Percentiles rank a stretch among this genome's conserved stretches.
Conservation (phyloP, 148 eudicot species). For the Camellia lanceoleosa region DNA sequence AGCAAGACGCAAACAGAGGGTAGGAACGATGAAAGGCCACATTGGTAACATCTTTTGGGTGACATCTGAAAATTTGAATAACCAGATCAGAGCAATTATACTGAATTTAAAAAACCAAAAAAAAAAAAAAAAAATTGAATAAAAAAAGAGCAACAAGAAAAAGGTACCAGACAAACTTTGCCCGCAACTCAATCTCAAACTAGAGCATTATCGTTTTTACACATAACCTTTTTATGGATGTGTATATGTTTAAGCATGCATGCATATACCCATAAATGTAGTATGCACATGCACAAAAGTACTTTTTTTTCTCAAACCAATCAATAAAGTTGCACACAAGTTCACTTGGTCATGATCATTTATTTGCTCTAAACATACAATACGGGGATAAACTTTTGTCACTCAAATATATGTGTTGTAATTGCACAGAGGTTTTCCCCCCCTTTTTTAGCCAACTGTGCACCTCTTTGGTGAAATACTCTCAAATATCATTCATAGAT, state of each 20-base stretch:
- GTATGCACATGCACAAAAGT: background rate
- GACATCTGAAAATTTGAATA: slow-evolving; percentile 49
- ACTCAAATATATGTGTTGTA: background rate
- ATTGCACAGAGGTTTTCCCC: background rate
- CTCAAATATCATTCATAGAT: background rate
- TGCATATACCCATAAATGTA: background rate
- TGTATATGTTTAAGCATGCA: background rate
- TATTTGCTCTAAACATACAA: background rate
- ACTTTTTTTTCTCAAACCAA: background rate
- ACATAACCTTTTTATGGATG: background rate
- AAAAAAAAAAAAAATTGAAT: background rate
- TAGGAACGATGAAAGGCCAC: slow-evolving; percentile 86
- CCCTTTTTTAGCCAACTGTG: background rate
- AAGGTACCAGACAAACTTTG: background rate
- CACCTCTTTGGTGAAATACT: background rate
- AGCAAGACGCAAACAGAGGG: slow-evolving; percentile 86
- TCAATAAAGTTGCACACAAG: background rate
- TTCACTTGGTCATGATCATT: slow-evolving; percentile 5
- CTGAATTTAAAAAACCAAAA: background rate
- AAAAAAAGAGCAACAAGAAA: background rate
- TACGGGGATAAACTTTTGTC: background rate
- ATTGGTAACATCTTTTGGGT: slow-evolving; percentile 68
- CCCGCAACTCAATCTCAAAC: background rate
- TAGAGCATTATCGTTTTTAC: background rate
- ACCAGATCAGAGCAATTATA: slow-evolving; percentile 13